These are phyloP conservation scores for Podospora pseudocomata DNA, from an alignment of 495 filamentous ascomycete species.

Conservation along the genomic window DNA sequence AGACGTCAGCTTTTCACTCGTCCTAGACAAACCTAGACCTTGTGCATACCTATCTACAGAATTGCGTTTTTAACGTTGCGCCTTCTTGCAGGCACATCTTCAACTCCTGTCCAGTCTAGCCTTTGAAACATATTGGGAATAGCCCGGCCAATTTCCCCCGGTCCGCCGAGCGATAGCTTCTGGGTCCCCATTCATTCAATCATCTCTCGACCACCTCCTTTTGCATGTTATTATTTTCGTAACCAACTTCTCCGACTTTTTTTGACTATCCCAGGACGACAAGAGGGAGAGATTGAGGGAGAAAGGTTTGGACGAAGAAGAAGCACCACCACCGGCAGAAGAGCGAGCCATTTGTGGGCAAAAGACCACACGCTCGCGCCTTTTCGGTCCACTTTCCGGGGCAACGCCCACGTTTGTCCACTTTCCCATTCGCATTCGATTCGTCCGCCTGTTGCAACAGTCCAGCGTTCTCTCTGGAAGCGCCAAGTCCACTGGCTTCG, in stretches of 20 bases:
- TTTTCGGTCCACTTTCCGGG: not conserved
- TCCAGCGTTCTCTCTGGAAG: not conserved
- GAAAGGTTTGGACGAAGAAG: not conserved
- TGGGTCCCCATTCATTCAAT: not conserved
- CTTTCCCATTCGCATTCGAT: conserved; percentile 11
- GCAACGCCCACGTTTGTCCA: not conserved
- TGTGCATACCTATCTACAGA: not conserved
- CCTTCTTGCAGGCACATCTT: not conserved
- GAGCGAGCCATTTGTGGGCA: not conserved
- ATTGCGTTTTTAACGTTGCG: not conserved
- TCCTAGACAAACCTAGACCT: not conserved
- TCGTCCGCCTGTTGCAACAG: not conserved
- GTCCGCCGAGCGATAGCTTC: not conserved
- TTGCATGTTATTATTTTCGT: not conserved
- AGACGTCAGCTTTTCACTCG: not conserved
- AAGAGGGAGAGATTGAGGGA: not conserved
- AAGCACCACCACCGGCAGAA: not conserved
- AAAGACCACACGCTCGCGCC: not conserved
- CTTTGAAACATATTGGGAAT: conserved; percentile 4
- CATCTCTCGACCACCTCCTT: conserved; percentile 5
- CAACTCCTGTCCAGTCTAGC: not conserved
- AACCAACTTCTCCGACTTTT: not conserved
- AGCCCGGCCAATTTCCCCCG: conserved; percentile 3
- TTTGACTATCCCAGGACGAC: not conserved
- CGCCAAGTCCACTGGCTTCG: conserved; percentile 2